These are phyloP conservation scores for Daldinia grandis DNA, from an alignment of 495 filamentous ascomycete genomes.

Conservation along the genomic window DNA sequence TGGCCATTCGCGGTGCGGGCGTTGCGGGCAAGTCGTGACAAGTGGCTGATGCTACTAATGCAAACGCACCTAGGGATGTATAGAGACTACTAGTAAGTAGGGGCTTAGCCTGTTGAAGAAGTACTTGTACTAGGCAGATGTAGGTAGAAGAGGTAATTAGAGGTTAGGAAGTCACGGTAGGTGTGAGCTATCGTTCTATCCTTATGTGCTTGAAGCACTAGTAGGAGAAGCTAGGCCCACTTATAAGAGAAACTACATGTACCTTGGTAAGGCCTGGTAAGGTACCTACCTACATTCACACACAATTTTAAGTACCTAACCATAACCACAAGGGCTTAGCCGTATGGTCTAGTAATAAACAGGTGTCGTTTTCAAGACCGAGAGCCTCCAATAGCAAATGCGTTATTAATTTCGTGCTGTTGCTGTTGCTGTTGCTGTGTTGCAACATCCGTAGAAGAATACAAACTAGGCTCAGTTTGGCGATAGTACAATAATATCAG, in stretches of 20 bases:
- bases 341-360: slow-evolving; percentile 8
- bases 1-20: slow-evolving; percentile 3
- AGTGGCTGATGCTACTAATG: slow-evolving; percentile 12
- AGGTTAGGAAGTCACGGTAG: not conserved
- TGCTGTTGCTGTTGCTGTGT: slow-evolving; percentile 6
- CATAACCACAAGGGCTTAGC: not conserved
- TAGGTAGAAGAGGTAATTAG: not conserved
- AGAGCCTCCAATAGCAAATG: slow-evolving; percentile 29
- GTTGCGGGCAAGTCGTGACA: slow-evolving; percentile 22
- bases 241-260: slow-evolving; percentile 13
- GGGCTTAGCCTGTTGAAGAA: not conserved
- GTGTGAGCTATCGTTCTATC: not conserved
- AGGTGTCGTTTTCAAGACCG: slow-evolving; percentile 31
- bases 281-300: not conserved
- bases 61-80: not conserved
- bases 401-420: slow-evolving; percentile 33
- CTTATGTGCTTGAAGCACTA: slow-evolving; percentile 8
- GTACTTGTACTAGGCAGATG: not conserved
- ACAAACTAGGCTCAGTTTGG: slow-evolving; percentile 1
- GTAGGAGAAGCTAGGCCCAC: slow-evolving; percentile 17
- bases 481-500: not conserved
- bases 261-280: not conserved
- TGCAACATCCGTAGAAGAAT: slow-evolving; percentile 20
- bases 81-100: not conserved
- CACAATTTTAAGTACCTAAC: not conserved